phyloP scores from a whole-genome alignment of 257 asterid genomes.

The Primulina eburnea region DNA sequence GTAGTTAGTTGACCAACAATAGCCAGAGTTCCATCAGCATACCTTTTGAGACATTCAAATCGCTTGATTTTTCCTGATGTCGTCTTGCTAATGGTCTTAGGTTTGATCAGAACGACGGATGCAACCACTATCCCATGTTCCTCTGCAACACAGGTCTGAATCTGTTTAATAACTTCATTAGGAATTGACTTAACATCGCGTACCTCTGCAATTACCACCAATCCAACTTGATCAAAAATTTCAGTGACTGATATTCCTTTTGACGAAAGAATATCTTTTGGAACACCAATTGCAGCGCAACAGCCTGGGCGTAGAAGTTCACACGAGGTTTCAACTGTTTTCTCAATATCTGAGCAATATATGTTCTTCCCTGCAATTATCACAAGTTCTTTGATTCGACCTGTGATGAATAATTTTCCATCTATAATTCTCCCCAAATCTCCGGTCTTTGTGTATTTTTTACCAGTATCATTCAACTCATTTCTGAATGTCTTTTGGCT shows the following conservation, averaged over 20 bases:
- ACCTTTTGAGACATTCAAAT: constrained; percentile 55
- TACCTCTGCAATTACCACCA: constrained; percentile 62
- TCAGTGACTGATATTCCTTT: constrained; percentile 49
- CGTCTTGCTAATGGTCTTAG: constrained; percentile 61
- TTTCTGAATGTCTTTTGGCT: constrained; percentile 45
- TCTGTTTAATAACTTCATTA: constrained; percentile 32
- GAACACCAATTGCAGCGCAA: constrained; percentile 62
- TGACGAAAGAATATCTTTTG: constrained; percentile 40
- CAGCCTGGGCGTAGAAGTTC: constrained; percentile 66
- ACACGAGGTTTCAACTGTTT: constrained; percentile 56
- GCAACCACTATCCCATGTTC: constrained; percentile 58
- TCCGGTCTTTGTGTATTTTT: constrained; percentile 47
- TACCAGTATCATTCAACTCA: constrained; percentile 35
- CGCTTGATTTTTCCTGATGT: constrained; percentile 70
- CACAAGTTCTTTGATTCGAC: constrained; percentile 62
- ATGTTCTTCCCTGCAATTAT: constrained; percentile 60
- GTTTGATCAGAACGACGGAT: constrained; percentile 41
- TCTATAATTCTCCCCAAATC: constrained; percentile 58
- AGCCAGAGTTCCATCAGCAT: constrained; percentile 44
- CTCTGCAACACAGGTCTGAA: constrained; percentile 49
- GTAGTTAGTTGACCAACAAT: constrained; percentile 31
- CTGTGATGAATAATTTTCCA: constrained; percentile 54
- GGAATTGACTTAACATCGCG: constrained; percentile 35
- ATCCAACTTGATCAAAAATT: constrained; percentile 49
- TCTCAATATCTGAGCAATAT: constrained; percentile 62